Evolutionary conservation across 495 filamentous ascomycete genomes (phyloP), one percentile per base, ranked within the genome.

Genomic region (Xylaria telfairii): DNA sequence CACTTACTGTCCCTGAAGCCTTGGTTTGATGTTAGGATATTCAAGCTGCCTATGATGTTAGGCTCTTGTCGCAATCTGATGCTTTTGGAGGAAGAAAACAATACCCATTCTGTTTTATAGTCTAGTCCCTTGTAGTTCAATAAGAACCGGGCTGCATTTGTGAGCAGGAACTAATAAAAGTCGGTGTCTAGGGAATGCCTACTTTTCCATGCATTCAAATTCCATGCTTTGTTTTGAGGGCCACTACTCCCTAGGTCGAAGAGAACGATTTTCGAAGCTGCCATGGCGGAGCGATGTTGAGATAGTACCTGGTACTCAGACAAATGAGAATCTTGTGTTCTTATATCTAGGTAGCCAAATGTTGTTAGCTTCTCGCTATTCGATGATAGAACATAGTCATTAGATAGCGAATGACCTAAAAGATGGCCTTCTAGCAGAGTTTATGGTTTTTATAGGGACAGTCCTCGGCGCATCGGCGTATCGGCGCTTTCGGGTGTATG

Each of bases 81-180:
- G 37, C 5, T 32, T 8, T 12, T 21, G 7, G 24, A 47, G 19
- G 9, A 19, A 26, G 26, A 17, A n/a, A 41, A 46, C 15, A 65
- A 7, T 64, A 89, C 76, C 88, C 88, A 92, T 83, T 89, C 81
- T 10, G 89, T 92, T 66, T 82, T 80, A 79, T 90, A 91, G 60
- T 86, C 81, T n/a, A 91, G 75, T 9, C 79, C 78, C 74, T 92
- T 91, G 81, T 83, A 89, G 77, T 90, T 90, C 42, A 92, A 80
- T 4, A 79, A 49, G 9, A 91, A 74, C 10, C 89, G 88, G 53
- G 87, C 88, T 90, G 54, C 15, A n/a, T 60, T 28, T 54, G 66
- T 70, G 3, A 54, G 61, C 26, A 37, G 49, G 49, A 49, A 24
- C 15, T 30, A 42, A 13, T 39, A 4, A 17, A 7, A 4, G 62